These are phyloP conservation scores for Cladophialophora exuberans DNA, from an alignment of 2,329 filamentous ascomycete species.

Conservation along the genomic window DNA sequence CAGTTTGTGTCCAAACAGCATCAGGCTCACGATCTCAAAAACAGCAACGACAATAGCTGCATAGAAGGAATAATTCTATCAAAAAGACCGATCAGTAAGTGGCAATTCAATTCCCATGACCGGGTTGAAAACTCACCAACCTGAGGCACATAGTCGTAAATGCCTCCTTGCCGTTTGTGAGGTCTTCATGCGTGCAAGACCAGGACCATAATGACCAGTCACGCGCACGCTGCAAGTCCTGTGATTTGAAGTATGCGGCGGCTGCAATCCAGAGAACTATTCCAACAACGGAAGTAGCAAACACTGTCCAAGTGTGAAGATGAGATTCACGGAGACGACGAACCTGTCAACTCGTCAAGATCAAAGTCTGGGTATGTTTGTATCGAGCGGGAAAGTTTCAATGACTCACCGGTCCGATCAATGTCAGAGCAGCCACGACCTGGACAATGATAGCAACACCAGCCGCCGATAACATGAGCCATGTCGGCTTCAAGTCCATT, in stretches of 20 bases:
- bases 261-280: constrained; percentile 13
- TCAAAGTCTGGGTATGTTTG: neutral
- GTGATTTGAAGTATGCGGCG: constrained; percentile 20
- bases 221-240: constrained; percentile 4
- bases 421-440: constrained; percentile 5
- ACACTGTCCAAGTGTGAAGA: constrained; percentile 7
- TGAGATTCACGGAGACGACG: constrained; percentile 11
- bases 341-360: neutral
- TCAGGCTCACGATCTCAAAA: constrained; percentile 1
- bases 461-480: constrained; percentile 13
- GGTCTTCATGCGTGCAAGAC: constrained; percentile 11
- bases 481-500: constrained; percentile 11
- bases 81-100: neutral
- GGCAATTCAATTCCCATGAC: too few species aligned
- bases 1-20: constrained; percentile 5
- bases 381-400: neutral
- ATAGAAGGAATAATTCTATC: constrained; percentile 8
- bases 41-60: neutral
- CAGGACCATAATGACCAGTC: constrained; percentile 19
- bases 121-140: constrained; percentile 14
- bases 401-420: constrained; percentile 1
- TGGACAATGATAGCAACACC: constrained; percentile 6
- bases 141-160: constrained; percentile 15
- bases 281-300: constrained; percentile 8
- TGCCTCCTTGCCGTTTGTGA: constrained; percentile 15